Conservation (phyloP, 176 grass and related monocot species). For the Phoenix roebelenii region DNA sequence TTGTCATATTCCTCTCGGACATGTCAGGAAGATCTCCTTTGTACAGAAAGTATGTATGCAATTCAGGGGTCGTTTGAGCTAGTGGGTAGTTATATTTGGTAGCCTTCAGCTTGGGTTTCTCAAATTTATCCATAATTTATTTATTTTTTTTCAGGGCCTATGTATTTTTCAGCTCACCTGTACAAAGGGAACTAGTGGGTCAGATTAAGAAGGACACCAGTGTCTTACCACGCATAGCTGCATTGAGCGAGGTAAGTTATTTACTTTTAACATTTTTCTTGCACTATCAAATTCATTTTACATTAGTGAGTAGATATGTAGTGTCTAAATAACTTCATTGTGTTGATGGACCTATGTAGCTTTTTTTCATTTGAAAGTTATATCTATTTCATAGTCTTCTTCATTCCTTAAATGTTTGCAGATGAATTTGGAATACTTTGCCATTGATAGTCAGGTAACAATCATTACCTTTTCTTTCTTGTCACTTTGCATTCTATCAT, state of each 20-base stretch:
- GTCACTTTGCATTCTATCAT: not conserved
- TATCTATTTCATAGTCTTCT: conserved; percentile 9
- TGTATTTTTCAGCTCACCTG: conserved; percentile 77
- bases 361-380: not conserved
- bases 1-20: conserved; percentile 61
- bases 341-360: too few species aligned
- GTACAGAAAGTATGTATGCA: conserved; percentile 78
- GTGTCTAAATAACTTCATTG: not conserved
- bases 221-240: conserved; percentile 51
- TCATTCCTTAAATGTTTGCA: conserved; percentile 32
- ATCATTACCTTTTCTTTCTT: conserved; percentile 5
- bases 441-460: conserved; percentile 78
- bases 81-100: not conserved
- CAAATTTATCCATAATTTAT: conserved; percentile 13
- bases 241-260: conserved; percentile 66
- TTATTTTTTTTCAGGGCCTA: conserved; percentile 35
- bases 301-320: not conserved
- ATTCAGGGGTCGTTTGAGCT: conserved; percentile 4
- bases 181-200: conserved; percentile 50
- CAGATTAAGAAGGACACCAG: conserved; percentile 50
- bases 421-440: conserved; percentile 87
- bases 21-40: conserved; percentile 78
- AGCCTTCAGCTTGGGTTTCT: too few species aligned
- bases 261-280: conserved; percentile 7
- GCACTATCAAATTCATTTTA: conserved; percentile 10